phyloP scores from a whole-genome alignment of 768 basidiomycete species.

The Obba rivulosa region DNA sequence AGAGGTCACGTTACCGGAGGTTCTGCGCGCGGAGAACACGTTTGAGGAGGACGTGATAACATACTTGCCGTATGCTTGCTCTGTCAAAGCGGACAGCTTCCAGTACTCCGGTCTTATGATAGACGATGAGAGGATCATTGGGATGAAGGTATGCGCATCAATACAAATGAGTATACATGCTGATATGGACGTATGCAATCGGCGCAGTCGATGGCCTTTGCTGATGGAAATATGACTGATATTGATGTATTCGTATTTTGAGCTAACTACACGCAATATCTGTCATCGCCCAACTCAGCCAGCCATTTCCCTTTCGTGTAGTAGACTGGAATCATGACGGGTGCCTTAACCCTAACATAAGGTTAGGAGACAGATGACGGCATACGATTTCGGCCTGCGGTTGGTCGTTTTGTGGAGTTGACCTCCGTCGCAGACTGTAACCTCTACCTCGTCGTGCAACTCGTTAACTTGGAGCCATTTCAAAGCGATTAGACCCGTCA shows the following conservation, averaged over 20 bases:
- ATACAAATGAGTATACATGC: not conserved
- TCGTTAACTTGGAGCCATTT: no score
- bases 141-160: slow-evolving; percentile 31
- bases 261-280: not conserved
- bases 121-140: slow-evolving; percentile 36
- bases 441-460: no score
- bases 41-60: slow-evolving; percentile 14
- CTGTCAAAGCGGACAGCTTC: slow-evolving; percentile 5
- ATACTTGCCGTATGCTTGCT: slow-evolving; percentile 16
- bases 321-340: not conserved
- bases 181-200: not conserved
- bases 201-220: slow-evolving; percentile 19
- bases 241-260: slow-evolving; percentile 31
- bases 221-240: slow-evolving; percentile 27
- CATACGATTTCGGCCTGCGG: not conserved
- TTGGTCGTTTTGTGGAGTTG: no score
- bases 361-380: slow-evolving; percentile 6
- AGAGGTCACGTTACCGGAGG: not conserved
- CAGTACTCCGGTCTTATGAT: slow-evolving; percentile 37
- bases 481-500: no score
- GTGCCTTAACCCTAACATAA: not conserved
- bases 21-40: not conserved
- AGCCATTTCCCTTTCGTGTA: not conserved
- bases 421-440: no score
- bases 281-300: no score